A percentile compares a stretch with the other conserved stretches of the same genome.
Conservation (phyloP, 1,139 yeast species). For the Pichia sp. region DNA sequence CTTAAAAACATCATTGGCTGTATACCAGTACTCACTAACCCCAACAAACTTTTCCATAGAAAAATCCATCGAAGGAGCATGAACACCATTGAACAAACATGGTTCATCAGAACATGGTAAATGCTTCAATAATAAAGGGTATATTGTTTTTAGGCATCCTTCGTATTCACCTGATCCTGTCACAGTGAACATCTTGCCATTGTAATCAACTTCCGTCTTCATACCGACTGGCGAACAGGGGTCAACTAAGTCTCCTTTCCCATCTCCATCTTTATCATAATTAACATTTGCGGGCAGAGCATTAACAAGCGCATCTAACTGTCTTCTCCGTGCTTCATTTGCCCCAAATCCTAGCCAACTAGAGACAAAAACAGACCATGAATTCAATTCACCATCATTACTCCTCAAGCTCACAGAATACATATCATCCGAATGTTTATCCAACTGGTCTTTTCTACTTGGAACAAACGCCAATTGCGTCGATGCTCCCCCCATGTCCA, state of each 20-base stretch:
- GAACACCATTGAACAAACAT: constrained; percentile 76
- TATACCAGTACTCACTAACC: constrained; percentile 80
- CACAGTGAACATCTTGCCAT: constrained; percentile 45
- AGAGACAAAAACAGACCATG: constrained; percentile 72
- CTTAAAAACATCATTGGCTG: constrained; percentile 75
- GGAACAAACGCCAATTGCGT: constrained; percentile 81
- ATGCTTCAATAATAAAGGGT: constrained; percentile 65
- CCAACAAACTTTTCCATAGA: constrained; percentile 72
- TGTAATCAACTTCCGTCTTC: constrained; percentile 40
- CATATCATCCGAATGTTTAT: constrained; percentile 59
- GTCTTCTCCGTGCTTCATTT: constrained; percentile 67
- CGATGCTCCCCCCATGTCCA: constrained; percentile 92
- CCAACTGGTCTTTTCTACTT: constrained; percentile 45
- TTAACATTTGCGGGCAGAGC: constrained; percentile 41
- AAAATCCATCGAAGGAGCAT: constrained; percentile 70
- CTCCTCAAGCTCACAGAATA: constrained; percentile 53
- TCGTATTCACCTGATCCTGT: constrained; percentile 68
- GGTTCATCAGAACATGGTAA: constrained; percentile 72
- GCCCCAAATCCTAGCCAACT: constrained; percentile 89
- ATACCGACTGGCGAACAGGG: constrained; percentile 71
- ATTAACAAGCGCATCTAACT: constrained; percentile 48
- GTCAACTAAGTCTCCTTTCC: constrained; percentile 42
- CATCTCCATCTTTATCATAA: constrained; percentile 38
- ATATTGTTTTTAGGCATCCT: constrained; percentile 60
- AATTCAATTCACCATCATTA: constrained; percentile 55